Evolutionary conservation across 371 early-diverging fungal genomes (phyloP).

Genomic region (Circinella minor): DNA sequence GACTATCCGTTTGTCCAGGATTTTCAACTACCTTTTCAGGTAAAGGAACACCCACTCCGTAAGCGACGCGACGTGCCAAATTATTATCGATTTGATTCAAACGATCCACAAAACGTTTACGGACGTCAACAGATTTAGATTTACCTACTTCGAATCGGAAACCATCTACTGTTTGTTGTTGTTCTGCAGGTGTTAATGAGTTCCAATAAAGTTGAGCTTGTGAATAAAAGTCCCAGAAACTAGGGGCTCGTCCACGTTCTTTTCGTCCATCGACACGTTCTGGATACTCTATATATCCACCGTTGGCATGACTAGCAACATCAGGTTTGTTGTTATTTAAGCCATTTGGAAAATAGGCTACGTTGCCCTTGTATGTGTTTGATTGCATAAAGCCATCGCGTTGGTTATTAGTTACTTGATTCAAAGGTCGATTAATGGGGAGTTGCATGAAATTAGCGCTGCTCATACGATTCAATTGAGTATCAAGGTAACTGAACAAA

Average conservation of each 20-base stretch:
- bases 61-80: conserved; percentile 46
- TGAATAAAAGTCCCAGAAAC: conserved; percentile 47
- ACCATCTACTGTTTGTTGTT: conserved; percentile 46
- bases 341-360: conserved; percentile 38
- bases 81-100: conserved; percentile 47
- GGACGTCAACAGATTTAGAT: conserved; percentile 31
- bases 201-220: conserved; percentile 54
- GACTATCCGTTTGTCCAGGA: conserved; percentile 21
- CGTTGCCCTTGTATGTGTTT: conserved; percentile 31
- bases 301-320: conserved; percentile 24
- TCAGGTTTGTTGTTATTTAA: conserved; percentile 38
- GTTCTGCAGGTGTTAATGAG: conserved; percentile 42
- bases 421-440: conserved; percentile 57
- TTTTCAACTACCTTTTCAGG: conserved; percentile 35
- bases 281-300: conserved; percentile 45
- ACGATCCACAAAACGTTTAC: conserved; percentile 36
- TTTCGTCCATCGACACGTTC: conserved; percentile 29
- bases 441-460: conserved; percentile 54
- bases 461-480: conserved; percentile 55
- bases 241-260: conserved; percentile 29
- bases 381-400: conserved; percentile 54
- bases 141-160: conserved; percentile 49
- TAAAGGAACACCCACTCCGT: conserved; percentile 32
- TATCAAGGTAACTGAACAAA: conserved; percentile 56
- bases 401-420: conserved; percentile 54